Base-by-base conservation (phyloP, 1,284 basidiomycete species). In the Ceratobasidium papillatum region DNA sequence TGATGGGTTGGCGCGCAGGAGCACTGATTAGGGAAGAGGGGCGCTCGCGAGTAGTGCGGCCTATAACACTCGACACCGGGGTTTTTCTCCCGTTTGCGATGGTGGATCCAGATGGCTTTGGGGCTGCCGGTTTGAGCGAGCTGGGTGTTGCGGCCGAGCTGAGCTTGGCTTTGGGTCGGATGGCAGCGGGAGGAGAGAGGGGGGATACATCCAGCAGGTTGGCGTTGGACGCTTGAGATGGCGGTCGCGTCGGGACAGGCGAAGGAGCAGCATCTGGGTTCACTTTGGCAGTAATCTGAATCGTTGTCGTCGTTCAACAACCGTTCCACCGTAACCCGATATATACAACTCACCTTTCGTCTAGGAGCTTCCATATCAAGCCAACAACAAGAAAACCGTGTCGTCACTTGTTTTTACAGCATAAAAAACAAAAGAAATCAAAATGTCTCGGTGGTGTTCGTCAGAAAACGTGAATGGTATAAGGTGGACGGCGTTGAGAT, bases 241-340 rank as follows among this genome's bases (percentile, higher is more conserved):
- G 30, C n/a, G 68, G 43, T 43, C 56, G 69, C 17, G 69, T 61
- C 45, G 36, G 22, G 22, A 41, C 34, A 25, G 69, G 43, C 1
- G 43, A 22, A 49, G 30, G 32, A 51, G 34, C 47, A 17, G 56
- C 43, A 49, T 58, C 32, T 14, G 32, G 58, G 11, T 62, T 45
- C 19, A 72, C 58, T 51, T 62, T 72, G 8, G 69, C 69, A 51
- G 56, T 62, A 72, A 72, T 62, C 69, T 72, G 56, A 27, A 27
- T 34, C 8, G 8, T 47, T 27, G 69, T 72, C 69, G 41, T 71
- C n/a, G n/a, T n/a, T n/a, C 54, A 71, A 43, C 66, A 22, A 49
- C 2, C 22, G 32, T n/a, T 61, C 12, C 9, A 22, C 45, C 30
- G 14, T 25, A 7, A 25, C 45, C 45, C 9, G 52, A 54, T 41